phyloP scores from a whole-genome alignment of 129 eudicot species.

The Arctium minus region DNA sequence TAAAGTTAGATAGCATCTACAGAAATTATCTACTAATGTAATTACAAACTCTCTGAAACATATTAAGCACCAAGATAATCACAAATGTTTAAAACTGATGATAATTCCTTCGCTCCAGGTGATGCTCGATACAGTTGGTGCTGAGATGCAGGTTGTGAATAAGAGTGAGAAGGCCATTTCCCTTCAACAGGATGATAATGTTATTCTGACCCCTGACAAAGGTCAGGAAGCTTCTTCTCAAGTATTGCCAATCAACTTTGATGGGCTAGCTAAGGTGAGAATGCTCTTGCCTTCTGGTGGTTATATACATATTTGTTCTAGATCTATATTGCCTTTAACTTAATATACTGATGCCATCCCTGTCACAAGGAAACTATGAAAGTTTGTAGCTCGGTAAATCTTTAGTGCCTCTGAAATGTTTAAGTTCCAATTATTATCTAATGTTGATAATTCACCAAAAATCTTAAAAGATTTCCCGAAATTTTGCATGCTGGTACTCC shows the following conservation, averaged over 20 bases:
- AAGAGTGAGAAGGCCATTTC: slow-evolving; percentile 68
- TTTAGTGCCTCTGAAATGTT: background rate
- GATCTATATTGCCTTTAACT: background rate
- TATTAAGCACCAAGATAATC: background rate
- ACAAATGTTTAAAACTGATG: background rate
- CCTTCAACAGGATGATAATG: slow-evolving; percentile 66
- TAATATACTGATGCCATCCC: background rate
- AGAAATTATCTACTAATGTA: background rate
- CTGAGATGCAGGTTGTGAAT: slow-evolving; percentile 83
- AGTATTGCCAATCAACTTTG: slow-evolving; percentile 78
- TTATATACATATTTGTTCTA: background rate
- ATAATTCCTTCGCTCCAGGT: slow-evolving; percentile 42
- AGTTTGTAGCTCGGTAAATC: background rate
- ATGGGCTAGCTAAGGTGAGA: slow-evolving; percentile 76
- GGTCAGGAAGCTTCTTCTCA: slow-evolving; percentile 80
- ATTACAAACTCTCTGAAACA: background rate
- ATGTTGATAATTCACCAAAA: background rate
- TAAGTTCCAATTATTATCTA: background rate
- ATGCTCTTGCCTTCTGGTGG: slow-evolving; percentile 1
- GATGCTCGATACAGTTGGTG: slow-evolving; percentile 93
- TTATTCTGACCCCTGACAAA: slow-evolving; percentile 75
- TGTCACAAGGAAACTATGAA: background rate
- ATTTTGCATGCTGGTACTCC: background rate
- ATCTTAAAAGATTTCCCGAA: background rate
- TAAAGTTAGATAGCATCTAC: background rate